These are phyloP conservation scores for Penicillium waksmanii DNA, from an alignment of 495 filamentous ascomycete species.

Conservation along the genomic window DNA sequence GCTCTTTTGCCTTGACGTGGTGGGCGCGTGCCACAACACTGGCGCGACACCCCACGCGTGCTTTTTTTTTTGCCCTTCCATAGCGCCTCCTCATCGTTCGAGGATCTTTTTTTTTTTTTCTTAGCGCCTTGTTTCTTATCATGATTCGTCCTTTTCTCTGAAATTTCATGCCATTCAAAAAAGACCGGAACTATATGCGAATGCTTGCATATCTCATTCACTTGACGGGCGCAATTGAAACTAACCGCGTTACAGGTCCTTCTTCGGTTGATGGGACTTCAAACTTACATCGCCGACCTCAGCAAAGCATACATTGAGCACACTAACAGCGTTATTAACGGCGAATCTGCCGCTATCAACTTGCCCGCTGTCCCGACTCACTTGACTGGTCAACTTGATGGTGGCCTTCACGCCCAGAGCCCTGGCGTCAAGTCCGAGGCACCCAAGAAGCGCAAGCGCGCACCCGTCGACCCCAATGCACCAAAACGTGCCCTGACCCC, in stretches of 20 bases:
- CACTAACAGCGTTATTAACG: slow-evolving; percentile 74
- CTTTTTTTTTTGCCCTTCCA: neutral
- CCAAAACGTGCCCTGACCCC: slow-evolving; percentile 93
- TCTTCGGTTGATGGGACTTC: slow-evolving; percentile 70
- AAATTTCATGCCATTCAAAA: neutral
- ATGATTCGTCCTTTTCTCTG: neutral
- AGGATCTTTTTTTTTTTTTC: neutral
- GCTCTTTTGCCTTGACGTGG: neutral
- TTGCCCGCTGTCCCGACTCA: slow-evolving; percentile 52
- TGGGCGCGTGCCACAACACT: neutral
- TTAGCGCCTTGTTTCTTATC: neutral
- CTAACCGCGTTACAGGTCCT: slow-evolving; percentile 60
- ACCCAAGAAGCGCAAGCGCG: slow-evolving; percentile 87
- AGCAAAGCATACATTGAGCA: slow-evolving; percentile 81
- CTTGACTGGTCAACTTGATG: slow-evolving; percentile 48
- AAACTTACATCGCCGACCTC: slow-evolving; percentile 71
- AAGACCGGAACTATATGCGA: neutral
- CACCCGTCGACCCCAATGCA: slow-evolving; percentile 83
- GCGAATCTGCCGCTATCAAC: slow-evolving; percentile 57
- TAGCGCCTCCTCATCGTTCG: neutral
- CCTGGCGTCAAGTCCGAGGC: slow-evolving; percentile 50
- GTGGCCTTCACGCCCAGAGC: slow-evolving; percentile 43
- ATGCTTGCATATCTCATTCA: neutral
- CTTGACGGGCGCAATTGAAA: neutral
- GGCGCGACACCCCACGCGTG: slow-evolving; percentile 1